Evolutionary conservation across 176 grass and related monocot genomes (phyloP).

Genomic region (Echinochloa phyllopogon): DNA sequence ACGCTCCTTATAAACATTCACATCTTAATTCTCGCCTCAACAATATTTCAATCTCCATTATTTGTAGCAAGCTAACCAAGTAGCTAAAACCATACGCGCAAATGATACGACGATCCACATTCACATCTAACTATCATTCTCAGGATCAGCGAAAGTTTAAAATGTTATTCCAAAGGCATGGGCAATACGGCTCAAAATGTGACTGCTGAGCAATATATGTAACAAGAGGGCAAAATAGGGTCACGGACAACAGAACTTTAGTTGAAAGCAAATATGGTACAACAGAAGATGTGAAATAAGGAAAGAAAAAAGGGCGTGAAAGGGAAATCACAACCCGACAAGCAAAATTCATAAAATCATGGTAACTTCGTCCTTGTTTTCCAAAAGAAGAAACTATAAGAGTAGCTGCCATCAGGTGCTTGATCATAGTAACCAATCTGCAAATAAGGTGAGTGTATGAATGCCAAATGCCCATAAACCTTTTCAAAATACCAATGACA

Average conservation of each 20-base stretch:
- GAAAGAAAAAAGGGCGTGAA: background rate
- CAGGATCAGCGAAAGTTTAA: background rate
- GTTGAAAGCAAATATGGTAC: conserved; percentile 7
- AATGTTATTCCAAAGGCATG: background rate
- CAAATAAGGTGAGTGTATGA: background rate
- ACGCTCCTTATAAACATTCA: background rate
- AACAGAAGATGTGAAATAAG: background rate
- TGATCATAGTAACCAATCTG: conserved; percentile 36
- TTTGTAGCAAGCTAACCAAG: too few relatives aligned
- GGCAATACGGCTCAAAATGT: background rate
- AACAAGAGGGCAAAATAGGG: background rate
- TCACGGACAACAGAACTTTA: background rate
- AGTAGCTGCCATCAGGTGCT: background rate
- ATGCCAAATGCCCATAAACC: background rate
- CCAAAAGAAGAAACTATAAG: background rate
- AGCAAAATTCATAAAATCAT: conserved; percentile 5
- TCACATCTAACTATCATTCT: background rate
- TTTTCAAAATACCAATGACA: background rate
- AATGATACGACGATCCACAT: background rate
- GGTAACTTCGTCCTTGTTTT: background rate
- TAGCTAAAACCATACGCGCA: too few relatives aligned
- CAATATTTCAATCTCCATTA: background rate
- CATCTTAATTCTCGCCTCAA: background rate
- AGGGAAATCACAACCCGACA: background rate
- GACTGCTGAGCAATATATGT: background rate